Evolutionary conservation across 768 basidiomycete species (phyloP), one percentile per base, ranked within the genome.

Genomic region (Calocera cornea): DNA sequence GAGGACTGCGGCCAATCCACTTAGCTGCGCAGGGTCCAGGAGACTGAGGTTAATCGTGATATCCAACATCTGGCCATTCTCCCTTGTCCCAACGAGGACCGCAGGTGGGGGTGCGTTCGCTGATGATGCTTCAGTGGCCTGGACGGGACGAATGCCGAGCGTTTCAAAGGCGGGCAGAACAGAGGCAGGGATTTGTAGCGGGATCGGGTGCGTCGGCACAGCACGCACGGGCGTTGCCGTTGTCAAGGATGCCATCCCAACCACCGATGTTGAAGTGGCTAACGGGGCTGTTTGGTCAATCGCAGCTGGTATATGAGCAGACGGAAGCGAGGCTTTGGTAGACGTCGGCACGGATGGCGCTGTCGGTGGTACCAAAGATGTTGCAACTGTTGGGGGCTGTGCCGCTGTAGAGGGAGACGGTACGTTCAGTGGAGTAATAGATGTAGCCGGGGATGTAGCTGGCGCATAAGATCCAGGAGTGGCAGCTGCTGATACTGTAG

Each of bases 11-110:
- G 87, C 87, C 70, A 90, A 72, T 16, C 88, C 88, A 73, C 82
- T 88, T 85, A 88, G 87, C 72, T 92, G 90, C n/a, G 83, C 79
- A 19, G 84, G 80, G 74, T 89, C 87, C 66, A 92, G 78, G 22
- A 86, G 76, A 17, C 86, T 85, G 33, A 90, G 84, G 69, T 91
- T 90, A 73, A 92, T 88, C 70, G 92, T 90, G 66, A 92, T 77
- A 73, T 82, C 87, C 68, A 90, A 75, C 80, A 87, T 85, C 22
- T 83, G 82, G 14, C 89, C 89, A 72, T 89, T 86, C 7, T 84
- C 82, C 1, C 85, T 84, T 0, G 87, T 86, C 33, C 88, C 86
- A 41, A 86, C 83, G 64, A 91, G 78, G 17, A 92, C 89, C n/a
- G 87, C 81, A 0, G 89, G 87, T 71, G 85, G 87, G 19, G 84